Conservation (phyloP, 1,284 basidiomycete species). For the Calocybe gambosa region DNA sequence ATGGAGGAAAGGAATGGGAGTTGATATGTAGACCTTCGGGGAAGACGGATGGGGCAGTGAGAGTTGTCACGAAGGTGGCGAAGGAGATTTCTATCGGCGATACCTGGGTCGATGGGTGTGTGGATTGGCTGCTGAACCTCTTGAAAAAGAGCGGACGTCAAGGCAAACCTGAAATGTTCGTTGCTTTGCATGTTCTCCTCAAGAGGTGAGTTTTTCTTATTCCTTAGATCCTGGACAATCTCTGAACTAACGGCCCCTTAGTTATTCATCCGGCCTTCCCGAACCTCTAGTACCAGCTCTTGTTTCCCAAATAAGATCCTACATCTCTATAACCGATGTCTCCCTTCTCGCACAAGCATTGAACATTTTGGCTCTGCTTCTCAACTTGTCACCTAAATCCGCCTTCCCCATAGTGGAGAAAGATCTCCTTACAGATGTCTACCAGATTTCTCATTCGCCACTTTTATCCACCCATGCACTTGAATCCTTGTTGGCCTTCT, state of each 20-base stretch:
- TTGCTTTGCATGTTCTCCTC: conserved; percentile 70
- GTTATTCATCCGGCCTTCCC: conserved; percentile 64
- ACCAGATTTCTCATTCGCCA: conserved; percentile 71
- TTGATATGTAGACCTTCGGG: conserved; percentile 76
- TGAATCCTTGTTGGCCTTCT: conserved; percentile 80
- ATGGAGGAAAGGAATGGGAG: conserved; percentile 71
- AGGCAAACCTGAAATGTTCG: conserved; percentile 79
- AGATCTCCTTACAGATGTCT: conserved; percentile 64
- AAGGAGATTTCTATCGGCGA: conserved; percentile 62
- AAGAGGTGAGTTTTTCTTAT: conserved; percentile 39
- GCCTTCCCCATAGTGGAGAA: conserved; percentile 71
- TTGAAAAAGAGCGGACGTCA: conserved; percentile 76
- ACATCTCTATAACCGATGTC: conserved; percentile 70
- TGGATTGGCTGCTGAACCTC: conserved; percentile 74
- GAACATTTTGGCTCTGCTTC: conserved; percentile 62
- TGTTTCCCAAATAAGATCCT: conserved; percentile 68
- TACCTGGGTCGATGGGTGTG: conserved; percentile 73
- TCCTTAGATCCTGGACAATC: conserved; percentile 1
- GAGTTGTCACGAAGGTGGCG: conserved; percentile 68
- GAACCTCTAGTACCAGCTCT: conserved; percentile 54
- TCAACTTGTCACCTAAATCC: conserved; percentile 58
- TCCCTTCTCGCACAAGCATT: conserved; percentile 75
- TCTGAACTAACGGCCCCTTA: conserved; percentile 24
- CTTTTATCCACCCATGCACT: conserved; percentile 69
- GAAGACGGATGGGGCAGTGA: conserved; percentile 64